Percentiles rank a stretch among this genome's conserved stretches.
phyloP scores from a whole-genome alignment of 768 basidiomycete genomes.

The Clavulina sp. region DNA sequence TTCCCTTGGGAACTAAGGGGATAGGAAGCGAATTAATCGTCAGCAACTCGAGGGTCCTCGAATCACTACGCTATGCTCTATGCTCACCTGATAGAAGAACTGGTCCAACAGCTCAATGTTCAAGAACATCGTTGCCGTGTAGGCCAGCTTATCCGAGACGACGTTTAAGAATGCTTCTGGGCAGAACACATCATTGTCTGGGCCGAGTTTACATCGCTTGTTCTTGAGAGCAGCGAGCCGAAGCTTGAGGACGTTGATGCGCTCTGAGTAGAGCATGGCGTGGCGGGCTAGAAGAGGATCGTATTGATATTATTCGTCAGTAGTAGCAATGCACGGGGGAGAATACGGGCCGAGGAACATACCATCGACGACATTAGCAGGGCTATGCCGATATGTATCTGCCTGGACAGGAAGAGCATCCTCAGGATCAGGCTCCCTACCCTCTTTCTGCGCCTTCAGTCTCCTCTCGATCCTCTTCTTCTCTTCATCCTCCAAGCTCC shows the following conservation, averaged over 20 bases:
- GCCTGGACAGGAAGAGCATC: slow-evolving; percentile 23
- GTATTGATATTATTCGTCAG: neutral
- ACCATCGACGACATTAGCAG: slow-evolving; percentile 88
- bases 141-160: slow-evolving; percentile 90
- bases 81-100: slow-evolving; percentile 86
- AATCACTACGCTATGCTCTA: no score
- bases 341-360: slow-evolving; percentile 6
- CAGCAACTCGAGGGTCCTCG: neutral
- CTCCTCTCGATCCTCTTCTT: slow-evolving; percentile 41
- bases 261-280: slow-evolving; percentile 74
- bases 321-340: slow-evolving; percentile 6
- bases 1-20: slow-evolving; percentile 76
- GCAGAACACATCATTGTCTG: slow-evolving; percentile 77
- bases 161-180: slow-evolving; percentile 95
- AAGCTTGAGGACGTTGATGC: slow-evolving; percentile 66
- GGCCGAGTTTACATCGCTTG: slow-evolving; percentile 73
- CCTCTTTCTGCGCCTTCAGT: slow-evolving; percentile 24
- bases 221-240: slow-evolving; percentile 76
- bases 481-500: slow-evolving; percentile 59
- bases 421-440: slow-evolving; percentile 24
- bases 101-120: slow-evolving; percentile 96
- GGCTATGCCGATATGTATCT: slow-evolving; percentile 79
- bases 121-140: slow-evolving; percentile 96
- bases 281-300: slow-evolving; percentile 49
- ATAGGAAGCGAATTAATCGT: neutral